Percentiles rank a stretch among this genome's conserved stretches.
Conservation (phyloP, 306 rosid species). For the Trichosanthes truncata region DNA sequence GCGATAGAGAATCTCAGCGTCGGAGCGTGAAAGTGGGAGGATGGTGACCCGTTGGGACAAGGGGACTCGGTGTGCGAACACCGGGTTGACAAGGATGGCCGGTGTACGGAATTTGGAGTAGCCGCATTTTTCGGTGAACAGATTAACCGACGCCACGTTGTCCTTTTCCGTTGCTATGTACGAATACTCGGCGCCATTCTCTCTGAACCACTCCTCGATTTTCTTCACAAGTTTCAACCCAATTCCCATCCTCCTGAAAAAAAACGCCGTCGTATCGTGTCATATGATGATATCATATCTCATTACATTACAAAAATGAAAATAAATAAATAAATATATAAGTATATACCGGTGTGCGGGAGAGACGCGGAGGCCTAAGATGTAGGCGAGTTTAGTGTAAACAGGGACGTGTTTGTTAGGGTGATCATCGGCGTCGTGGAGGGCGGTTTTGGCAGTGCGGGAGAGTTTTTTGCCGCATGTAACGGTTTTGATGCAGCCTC, state of each 20-base stretch:
- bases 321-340: not conserved
- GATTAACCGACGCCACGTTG: conserved; percentile 64
- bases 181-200: conserved; percentile 72
- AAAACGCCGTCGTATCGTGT: not conserved
- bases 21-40: conserved; percentile 38
- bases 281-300: too few species aligned
- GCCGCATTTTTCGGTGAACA: conserved; percentile 89
- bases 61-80: conserved; percentile 48
- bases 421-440: not conserved
- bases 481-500: conserved; percentile 92
- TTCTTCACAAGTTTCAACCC: conserved; percentile 52
- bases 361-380: conserved; percentile 89
- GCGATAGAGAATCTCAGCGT: conserved; percentile 71
- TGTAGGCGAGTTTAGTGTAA: conserved; percentile 67
- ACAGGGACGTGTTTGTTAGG: conserved; percentile 39
- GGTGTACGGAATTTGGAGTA: conserved; percentile 84
- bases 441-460: conserved; percentile 26
- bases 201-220: conserved; percentile 70
- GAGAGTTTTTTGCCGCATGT: conserved; percentile 60
- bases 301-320: not conserved
- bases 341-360: conserved; percentile 53
- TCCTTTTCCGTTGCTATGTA: conserved; percentile 88
- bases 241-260: conserved; percentile 82
- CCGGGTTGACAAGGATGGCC: conserved; percentile 78
- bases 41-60: conserved; percentile 32